These are phyloP conservation scores for Castanea crenata DNA, from an alignment of 306 rosid genomes.

Conservation along the genomic window DNA sequence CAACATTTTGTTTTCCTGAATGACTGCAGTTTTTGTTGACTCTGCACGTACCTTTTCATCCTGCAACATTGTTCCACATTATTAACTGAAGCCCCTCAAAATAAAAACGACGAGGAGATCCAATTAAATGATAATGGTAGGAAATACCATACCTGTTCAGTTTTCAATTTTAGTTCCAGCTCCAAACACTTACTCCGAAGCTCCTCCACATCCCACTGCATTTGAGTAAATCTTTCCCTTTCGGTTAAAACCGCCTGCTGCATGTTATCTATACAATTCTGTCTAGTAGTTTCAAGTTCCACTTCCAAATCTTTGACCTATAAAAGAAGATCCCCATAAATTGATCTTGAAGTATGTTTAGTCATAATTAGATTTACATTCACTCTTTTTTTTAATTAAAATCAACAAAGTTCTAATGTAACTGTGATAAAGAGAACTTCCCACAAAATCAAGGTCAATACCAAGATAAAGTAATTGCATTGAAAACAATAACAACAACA, in stretches of 20 bases:
- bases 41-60: slow-evolving; percentile 67
- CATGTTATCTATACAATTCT: slow-evolving; percentile 69
- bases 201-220: slow-evolving; percentile 92
- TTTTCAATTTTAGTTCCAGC: slow-evolving; percentile 57
- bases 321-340: slow-evolving; percentile 18
- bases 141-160: slow-evolving; percentile 60
- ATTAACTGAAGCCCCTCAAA: slow-evolving; percentile 20
- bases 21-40: slow-evolving; percentile 51
- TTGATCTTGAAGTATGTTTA: slow-evolving; percentile 9
- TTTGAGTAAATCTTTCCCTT: slow-evolving; percentile 76
- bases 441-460: neutral
- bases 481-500: neutral
- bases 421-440: neutral
- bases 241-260: slow-evolving; percentile 70
- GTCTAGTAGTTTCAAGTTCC: slow-evolving; percentile 79
- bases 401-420: neutral
- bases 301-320: slow-evolving; percentile 91
- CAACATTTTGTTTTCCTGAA: slow-evolving; percentile 70
- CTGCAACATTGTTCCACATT: slow-evolving; percentile 43
- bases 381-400: neutral
- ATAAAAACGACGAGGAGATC: slow-evolving; percentile 20
- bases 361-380: neutral
- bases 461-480: neutral
- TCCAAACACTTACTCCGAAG: slow-evolving; percentile 69
- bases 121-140: slow-evolving; percentile 18